Conservation (phyloP, 2,329 filamentous ascomycete genomes). For the Cladosporium sp. region DNA sequence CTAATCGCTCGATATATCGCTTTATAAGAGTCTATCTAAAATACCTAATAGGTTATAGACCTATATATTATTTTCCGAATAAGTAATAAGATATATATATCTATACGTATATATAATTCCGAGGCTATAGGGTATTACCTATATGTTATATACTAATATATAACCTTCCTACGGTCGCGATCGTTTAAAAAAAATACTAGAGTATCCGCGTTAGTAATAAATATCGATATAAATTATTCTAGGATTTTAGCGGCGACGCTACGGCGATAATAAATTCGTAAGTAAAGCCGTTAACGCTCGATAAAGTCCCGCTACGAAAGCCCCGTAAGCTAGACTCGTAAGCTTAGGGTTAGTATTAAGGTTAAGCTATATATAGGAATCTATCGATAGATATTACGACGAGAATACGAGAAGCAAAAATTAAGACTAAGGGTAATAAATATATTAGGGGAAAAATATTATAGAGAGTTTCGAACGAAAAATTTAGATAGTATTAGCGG, state of each 20-base stretch:
- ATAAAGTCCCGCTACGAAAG: not conserved
- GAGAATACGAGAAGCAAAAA: not conserved
- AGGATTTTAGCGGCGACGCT: not conserved
- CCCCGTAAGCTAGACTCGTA: not conserved
- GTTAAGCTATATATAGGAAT: not conserved
- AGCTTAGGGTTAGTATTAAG: not conserved
- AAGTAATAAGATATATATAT: not conserved
- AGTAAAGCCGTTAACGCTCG: not conserved
- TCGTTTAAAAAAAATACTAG: no score
- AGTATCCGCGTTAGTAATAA: no score
- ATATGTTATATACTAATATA: not conserved
- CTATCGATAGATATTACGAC: not conserved
- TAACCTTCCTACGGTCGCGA: not conserved
- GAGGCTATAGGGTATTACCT: not conserved
- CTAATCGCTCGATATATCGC: no score
- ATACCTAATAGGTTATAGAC: not conserved
- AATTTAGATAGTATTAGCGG: not conserved
- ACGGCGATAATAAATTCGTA: not conserved
- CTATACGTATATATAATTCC: not conserved
- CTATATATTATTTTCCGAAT: not conserved
- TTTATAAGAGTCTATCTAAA: no score
- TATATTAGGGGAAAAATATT: not conserved
- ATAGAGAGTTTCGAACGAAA: not conserved
- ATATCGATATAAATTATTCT: not conserved
- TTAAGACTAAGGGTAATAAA: not conserved